A percentile compares a stretch with the other conserved stretches of the same genome.
Evolutionary conservation across 208 protist genomes (phyloP).

Genomic region (Leishmania amazonensis): DNA sequence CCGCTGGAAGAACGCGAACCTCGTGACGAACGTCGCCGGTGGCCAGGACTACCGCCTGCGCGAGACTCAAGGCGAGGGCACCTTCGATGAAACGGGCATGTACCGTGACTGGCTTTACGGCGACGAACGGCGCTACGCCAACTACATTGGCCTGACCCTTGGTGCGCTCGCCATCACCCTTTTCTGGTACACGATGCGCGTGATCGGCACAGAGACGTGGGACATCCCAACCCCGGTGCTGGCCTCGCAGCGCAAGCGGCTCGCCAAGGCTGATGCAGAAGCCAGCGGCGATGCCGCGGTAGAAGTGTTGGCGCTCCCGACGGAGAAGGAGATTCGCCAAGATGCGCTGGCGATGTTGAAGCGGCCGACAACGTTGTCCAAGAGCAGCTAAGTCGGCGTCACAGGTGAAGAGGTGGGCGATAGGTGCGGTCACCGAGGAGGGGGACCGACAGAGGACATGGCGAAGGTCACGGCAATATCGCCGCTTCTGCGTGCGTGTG

Average conservation of each 20-base stretch:
- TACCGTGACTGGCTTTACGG: constrained; percentile 92
- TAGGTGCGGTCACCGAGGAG: not conserved
- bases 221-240: constrained; percentile 85
- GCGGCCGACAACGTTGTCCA: constrained; percentile 62
- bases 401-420: not conserved
- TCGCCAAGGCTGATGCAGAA: constrained; percentile 12
- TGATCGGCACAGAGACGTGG: constrained; percentile 86
- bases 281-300: constrained; percentile 14
- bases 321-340: constrained; percentile 33
- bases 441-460: not conserved
- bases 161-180: constrained; percentile 54
- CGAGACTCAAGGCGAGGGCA: constrained; percentile 83
- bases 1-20: constrained; percentile 87
- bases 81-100: constrained; percentile 86
- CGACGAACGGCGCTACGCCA: constrained; percentile 86
- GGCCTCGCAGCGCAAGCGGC: constrained; percentile 69
- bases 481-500: not conserved
- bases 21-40: constrained; percentile 81
- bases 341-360: constrained; percentile 87
- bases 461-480: not conserved
- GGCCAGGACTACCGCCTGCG: constrained; percentile 84
- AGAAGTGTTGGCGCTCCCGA: constrained; percentile 8
- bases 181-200: constrained; percentile 85
- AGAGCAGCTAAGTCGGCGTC: constrained; percentile 17
- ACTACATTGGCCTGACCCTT: constrained; percentile 76